phyloP scores from a whole-genome alignment of 2,329 filamentous ascomycete genomes.

The Peltaster fructicola region DNA sequence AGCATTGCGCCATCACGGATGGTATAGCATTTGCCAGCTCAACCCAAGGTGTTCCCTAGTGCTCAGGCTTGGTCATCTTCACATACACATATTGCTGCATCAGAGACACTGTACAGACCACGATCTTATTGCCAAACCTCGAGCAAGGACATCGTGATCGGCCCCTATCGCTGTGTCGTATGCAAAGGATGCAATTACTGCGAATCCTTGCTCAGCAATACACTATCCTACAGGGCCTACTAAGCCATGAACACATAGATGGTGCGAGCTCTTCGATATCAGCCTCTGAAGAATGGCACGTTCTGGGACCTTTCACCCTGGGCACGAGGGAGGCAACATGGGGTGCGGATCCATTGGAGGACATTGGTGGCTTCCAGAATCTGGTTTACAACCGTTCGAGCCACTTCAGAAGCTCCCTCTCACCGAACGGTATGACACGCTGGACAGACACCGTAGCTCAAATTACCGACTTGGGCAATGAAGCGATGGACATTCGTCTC shows the following conservation, averaged over 20 bases:
- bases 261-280: background rate
- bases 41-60: too few relatives aligned
- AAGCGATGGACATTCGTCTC: conserved; percentile 20
- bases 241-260: background rate
- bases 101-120: too few relatives aligned
- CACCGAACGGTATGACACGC: conserved; percentile 30
- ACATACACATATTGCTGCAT: too few relatives aligned
- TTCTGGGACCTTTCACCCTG: conserved; percentile 40
- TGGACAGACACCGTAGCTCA: conserved; percentile 29
- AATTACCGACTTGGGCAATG: conserved; percentile 11
- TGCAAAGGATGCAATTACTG: too few relatives aligned
- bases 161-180: too few relatives aligned
- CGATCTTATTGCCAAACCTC: too few relatives aligned
- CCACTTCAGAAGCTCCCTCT: conserved; percentile 33
- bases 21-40: too few relatives aligned
- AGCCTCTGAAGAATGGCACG: conserved; percentile 29
- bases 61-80: too few relatives aligned
- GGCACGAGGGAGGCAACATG: conserved; percentile 42
- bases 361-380: conserved; percentile 32
- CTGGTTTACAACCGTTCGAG: conserved; percentile 26
- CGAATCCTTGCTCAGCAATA: conserved; percentile 1
- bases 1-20: too few relatives aligned
- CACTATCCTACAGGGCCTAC: background rate
- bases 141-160: too few relatives aligned
- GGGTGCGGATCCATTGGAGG: conserved; percentile 41